Conservation (phyloP, 148 eudicot species). For the Suaeda aralocaspica region DNA sequence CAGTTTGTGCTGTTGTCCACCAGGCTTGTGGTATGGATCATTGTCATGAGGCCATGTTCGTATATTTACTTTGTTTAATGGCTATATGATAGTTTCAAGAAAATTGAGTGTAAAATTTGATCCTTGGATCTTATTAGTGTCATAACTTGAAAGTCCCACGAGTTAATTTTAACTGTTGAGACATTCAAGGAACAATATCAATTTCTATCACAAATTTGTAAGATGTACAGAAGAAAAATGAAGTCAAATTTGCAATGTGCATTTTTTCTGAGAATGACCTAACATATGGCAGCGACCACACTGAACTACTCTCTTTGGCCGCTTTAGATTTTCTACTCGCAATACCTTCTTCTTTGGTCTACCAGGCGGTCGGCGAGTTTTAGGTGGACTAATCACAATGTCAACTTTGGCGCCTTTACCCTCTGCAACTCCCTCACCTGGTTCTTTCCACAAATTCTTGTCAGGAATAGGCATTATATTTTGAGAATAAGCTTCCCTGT, state of each 20-base stretch:
- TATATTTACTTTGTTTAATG: too few relatives aligned
- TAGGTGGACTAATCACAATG: constrained; percentile 65
- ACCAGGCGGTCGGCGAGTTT: constrained; percentile 94
- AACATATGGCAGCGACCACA: constrained; percentile 96
- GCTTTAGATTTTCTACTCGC: constrained; percentile 77
- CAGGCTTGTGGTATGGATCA: too few relatives aligned
- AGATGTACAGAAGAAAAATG: constrained; percentile 9
- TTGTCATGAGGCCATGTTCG: too few relatives aligned
- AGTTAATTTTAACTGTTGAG: too few relatives aligned
- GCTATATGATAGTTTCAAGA: too few relatives aligned
- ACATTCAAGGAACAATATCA: background rate
- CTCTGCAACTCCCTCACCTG: constrained; percentile 45
- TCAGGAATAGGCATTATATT: constrained; percentile 67
- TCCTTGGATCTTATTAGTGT: too few relatives aligned
- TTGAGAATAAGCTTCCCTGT: constrained; percentile 83
- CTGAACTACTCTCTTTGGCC: constrained; percentile 89
- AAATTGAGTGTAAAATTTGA: too few relatives aligned
- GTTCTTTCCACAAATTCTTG: constrained; percentile 62
- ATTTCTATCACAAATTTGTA: constrained; percentile 14
- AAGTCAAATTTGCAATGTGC: constrained; percentile 59
- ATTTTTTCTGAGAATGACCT: constrained; percentile 97
- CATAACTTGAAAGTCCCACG: too few relatives aligned
- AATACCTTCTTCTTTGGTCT: constrained; percentile 96
- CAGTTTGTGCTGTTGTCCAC: too few relatives aligned
- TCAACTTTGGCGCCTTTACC: constrained; percentile 57